Base-by-base conservation (phyloP, 2,329 filamentous ascomycete species). In the Sporothrix mexicana region DNA sequence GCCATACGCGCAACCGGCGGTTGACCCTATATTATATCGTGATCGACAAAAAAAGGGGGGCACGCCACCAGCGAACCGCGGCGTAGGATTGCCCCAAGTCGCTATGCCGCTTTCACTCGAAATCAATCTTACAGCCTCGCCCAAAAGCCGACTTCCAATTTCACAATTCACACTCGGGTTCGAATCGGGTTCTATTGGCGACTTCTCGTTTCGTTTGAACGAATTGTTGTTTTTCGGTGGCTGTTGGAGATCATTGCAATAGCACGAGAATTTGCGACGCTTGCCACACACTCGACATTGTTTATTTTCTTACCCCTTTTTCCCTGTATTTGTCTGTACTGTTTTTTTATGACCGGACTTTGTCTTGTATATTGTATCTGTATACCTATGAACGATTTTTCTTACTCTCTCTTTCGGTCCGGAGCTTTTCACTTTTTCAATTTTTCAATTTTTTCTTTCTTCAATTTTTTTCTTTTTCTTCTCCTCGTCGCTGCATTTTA, bases 1-100 rank as follows among this genome's bases (percentile, higher is more conserved):
- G 47, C 53, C 53, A 47, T 20, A 25, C 53, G 41, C 53, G 51
- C 36, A 25, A n/a, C 41, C 15, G 20, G 41, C 36, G 68, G 36
- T 59, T 25, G 68, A 36, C 30, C 66, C 45, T 17, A 69, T 69
- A 71, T 70, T 17, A 69, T 69, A 71, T 70, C 43, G 68, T 55
- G 73, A 74, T 74, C 73, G 73, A 51, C 73, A 73, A 70, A 73
- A 72, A 70, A 51, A 49, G 69, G 70, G 59, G 67, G 47, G 20
- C 15, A 59, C 49, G 59, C 43, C 69, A 41, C 25, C 43, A 9
- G 41, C 55, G 69, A 59, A 23, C 43, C 25, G 17, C 47, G 57
- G 45, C 17, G 43, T 73, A 66, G 57, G 55, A 57, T 66, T 73
- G 62, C n/a, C 69, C 68, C 6, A 45, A 13, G 23, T 68, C 59